Evolutionary conservation across 2,329 filamentous ascomycete genomes (phyloP).

Genomic region (Neoarthrinium moseri): DNA sequence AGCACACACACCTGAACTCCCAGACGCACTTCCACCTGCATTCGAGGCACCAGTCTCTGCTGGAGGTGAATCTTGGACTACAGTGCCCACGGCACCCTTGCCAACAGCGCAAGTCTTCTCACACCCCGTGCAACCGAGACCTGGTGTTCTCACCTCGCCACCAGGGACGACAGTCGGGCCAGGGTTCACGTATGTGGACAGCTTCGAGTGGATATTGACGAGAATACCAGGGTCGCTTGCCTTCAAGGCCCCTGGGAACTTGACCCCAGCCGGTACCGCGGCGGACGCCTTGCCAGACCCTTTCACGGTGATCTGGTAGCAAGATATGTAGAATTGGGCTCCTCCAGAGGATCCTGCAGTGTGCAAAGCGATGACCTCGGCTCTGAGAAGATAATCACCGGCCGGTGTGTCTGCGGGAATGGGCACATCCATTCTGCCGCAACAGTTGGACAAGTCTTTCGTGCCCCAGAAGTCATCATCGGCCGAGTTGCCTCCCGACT

Average conservation of each 20-base stretch:
- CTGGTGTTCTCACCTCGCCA: constrained; percentile 24
- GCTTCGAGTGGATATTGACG: constrained; percentile 30
- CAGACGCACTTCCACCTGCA: constrained; percentile 8
- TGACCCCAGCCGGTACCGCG: constrained; percentile 26
- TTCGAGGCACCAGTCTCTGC: constrained; percentile 1
- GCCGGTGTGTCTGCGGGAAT: constrained; percentile 38
- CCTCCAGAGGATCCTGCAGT: constrained; percentile 23
- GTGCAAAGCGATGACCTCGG: constrained; percentile 44
- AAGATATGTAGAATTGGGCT: constrained; percentile 31
- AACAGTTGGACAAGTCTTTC: constrained; percentile 39
- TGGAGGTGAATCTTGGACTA: not conserved
- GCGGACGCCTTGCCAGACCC: constrained; percentile 17
- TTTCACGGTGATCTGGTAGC: constrained; percentile 28
- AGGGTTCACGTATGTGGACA: constrained; percentile 25
- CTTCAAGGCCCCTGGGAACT: constrained; percentile 29
- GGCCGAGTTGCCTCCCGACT: constrained; percentile 30
- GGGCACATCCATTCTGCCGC: constrained; percentile 35
- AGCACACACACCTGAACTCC: constrained; percentile 13
- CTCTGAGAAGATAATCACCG: constrained; percentile 43
- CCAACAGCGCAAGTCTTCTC: constrained; percentile 23
- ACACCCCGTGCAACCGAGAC: constrained; percentile 21
- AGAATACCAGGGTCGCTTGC: constrained; percentile 25
- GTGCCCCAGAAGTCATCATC: constrained; percentile 46
- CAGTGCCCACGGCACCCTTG: constrained; percentile 8
- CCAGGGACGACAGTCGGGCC: constrained; percentile 23